phyloP scores from a whole-genome alignment of 768 basidiomycete genomes.

The Suillus clintonianus region DNA sequence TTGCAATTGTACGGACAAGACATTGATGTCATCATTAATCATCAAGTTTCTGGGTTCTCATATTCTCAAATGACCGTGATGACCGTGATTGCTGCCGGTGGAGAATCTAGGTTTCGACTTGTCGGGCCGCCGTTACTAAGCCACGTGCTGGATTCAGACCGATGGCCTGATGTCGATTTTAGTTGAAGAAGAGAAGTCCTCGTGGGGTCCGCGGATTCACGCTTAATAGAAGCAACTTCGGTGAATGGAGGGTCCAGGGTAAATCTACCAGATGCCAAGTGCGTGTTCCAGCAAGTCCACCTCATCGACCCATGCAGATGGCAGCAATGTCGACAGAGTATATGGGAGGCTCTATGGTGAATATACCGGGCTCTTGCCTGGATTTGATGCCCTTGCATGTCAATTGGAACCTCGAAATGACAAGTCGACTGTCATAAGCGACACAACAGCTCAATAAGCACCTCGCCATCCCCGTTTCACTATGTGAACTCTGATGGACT shows the following conservation, averaged over 20 bases:
- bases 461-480: too few relatives aligned
- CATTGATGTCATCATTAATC: slow-evolving; percentile 70
- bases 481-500: too few relatives aligned
- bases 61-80: neutral
- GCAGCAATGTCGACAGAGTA: slow-evolving; percentile 71
- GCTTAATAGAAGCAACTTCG: slow-evolving; percentile 60
- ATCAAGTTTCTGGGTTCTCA: slow-evolving; percentile 49
- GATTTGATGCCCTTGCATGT: slow-evolving; percentile 42
- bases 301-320: neutral
- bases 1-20: slow-evolving; percentile 46
- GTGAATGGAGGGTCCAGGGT: slow-evolving; percentile 71
- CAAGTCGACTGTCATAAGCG: neutral
- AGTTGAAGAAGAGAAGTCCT: slow-evolving; percentile 65
- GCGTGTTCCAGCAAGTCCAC: slow-evolving; percentile 19
- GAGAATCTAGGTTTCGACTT: slow-evolving; percentile 82
- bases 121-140: slow-evolving; percentile 45
- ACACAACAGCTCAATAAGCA: too few relatives aligned
- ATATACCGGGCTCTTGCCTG: slow-evolving; percentile 71
- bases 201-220: slow-evolving; percentile 80
- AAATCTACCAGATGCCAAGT: slow-evolving; percentile 74
- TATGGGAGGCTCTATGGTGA: slow-evolving; percentile 65
- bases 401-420: neutral
- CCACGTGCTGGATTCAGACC: neutral
- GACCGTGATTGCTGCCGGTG: slow-evolving; percentile 29
- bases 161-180: slow-evolving; percentile 6